Evolutionary conservation across 2,329 filamentous ascomycete species (phyloP).

Genomic region (Cytospora schulzeri): DNA sequence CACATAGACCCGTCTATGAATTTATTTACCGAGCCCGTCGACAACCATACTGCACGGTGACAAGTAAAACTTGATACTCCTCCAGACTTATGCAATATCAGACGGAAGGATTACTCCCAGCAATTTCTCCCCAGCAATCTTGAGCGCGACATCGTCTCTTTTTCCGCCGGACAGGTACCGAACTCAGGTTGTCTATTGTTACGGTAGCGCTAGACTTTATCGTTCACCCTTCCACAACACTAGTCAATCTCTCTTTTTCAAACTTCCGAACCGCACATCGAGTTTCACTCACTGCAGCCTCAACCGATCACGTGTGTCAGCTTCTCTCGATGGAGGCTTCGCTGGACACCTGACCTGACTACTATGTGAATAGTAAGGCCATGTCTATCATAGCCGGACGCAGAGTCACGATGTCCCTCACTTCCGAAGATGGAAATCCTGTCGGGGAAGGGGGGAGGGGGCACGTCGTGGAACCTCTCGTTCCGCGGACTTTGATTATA

Average conservation of each 20-base stretch:
- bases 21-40: not conserved
- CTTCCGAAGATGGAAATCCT: not conserved
- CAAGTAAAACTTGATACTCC: not conserved
- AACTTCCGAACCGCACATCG: not conserved
- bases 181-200: too few relatives aligned
- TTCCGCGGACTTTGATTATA: not conserved
- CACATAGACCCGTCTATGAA: too few relatives aligned
- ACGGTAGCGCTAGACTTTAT: not conserved
- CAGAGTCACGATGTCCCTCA: not conserved
- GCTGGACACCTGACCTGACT: not conserved
- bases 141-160: not conserved
- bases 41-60: not conserved
- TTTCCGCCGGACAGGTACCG: too few relatives aligned
- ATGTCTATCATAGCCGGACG: not conserved
- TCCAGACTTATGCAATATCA: not conserved
- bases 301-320: constrained; percentile 19
- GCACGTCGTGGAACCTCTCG: not conserved
- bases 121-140: not conserved
- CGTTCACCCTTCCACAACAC: not conserved
- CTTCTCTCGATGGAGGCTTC: not conserved
- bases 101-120: not conserved
- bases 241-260: not conserved
- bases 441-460: too few relatives aligned
- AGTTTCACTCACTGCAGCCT: constrained; percentile 18
- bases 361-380: not conserved